Evolutionary conservation across 192 early-diverging fungal genomes (phyloP).

Genomic region (Podila epicladia): DNA sequence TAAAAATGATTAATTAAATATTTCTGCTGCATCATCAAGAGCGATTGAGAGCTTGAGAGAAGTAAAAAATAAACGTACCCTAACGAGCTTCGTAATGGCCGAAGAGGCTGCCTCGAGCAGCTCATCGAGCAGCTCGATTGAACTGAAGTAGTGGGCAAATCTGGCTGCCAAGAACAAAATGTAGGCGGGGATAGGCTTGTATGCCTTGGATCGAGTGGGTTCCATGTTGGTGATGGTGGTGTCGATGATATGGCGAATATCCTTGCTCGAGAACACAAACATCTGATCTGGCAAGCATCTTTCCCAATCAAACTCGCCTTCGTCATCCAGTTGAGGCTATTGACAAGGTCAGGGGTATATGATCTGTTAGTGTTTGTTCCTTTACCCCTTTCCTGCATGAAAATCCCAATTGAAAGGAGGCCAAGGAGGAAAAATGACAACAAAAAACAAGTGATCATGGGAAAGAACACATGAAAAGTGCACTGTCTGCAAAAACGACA

Average conservation of each 20-base stretch:
- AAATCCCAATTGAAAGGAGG: not conserved
- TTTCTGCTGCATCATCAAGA: not conserved
- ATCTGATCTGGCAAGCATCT: conserved; percentile 90
- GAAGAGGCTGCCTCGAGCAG: conserved; percentile 69
- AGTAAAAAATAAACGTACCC: conserved; percentile 45
- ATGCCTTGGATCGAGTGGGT: conserved; percentile 66
- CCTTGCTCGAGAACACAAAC: conserved; percentile 90
- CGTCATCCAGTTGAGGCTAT: conserved; percentile 52
- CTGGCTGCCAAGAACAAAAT: conserved; percentile 89
- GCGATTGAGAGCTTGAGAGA: not conserved
- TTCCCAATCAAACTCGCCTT: conserved; percentile 82
- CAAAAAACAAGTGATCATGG: not conserved
- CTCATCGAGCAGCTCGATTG: conserved; percentile 75
- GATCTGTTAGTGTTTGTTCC: conserved; percentile 1
- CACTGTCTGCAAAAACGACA: not conserved
- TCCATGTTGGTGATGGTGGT: conserved; percentile 74
- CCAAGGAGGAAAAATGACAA: not conserved
- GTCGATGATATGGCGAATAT: conserved; percentile 77
- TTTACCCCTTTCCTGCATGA: not conserved
- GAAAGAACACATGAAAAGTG: conserved; percentile 6
- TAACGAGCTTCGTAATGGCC: conserved; percentile 65
- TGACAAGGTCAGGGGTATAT: not conserved
- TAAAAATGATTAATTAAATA: not conserved
- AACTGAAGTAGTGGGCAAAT: conserved; percentile 86
- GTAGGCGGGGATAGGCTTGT: conserved; percentile 83